A percentile compares a stretch with the other conserved stretches of the same genome.
These are phyloP conservation scores for Entrophospora sp. DNA, from an alignment of 192 early-diverging fungal species.

Conservation along the genomic window DNA sequence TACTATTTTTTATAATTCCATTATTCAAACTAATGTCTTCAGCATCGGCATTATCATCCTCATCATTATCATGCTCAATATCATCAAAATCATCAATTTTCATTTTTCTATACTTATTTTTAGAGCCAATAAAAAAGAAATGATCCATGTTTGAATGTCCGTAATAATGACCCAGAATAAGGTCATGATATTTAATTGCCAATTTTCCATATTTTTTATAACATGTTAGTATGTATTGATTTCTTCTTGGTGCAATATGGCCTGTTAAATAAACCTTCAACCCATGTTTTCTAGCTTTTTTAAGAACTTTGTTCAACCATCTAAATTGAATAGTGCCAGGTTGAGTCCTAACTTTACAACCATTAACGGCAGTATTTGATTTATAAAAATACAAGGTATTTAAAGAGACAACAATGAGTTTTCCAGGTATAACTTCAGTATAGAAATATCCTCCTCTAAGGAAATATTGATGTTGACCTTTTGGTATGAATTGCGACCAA, in stretches of 20 bases:
- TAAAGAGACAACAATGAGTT: slow-evolving; percentile 50
- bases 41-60: background rate
- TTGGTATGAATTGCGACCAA: slow-evolving; percentile 53
- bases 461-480: slow-evolving; percentile 50
- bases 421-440: slow-evolving; percentile 42
- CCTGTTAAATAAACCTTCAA: slow-evolving; percentile 55
- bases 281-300: slow-evolving; percentile 30
- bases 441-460: slow-evolving; percentile 60
- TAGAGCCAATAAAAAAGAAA: slow-evolving; percentile 46
- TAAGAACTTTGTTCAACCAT: slow-evolving; percentile 58
- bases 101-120: background rate
- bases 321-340: slow-evolving; percentile 56
- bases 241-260: slow-evolving; percentile 52
- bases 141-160: slow-evolving; percentile 72
- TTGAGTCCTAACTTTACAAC: slow-evolving; percentile 44
- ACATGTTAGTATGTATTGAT: slow-evolving; percentile 35
- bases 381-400: slow-evolving; percentile 70
- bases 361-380: slow-evolving; percentile 58
- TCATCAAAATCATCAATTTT: background rate
- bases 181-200: slow-evolving; percentile 35
- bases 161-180: slow-evolving; percentile 58
- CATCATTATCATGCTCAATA: background rate
- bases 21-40: background rate
- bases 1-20: slow-evolving; percentile 21
- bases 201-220: slow-evolving; percentile 33